Evolutionary conservation across 805 yeast species (phyloP), one percentile per base, ranked within the genome.

Genomic region (Jamesozyma gamospora): DNA sequence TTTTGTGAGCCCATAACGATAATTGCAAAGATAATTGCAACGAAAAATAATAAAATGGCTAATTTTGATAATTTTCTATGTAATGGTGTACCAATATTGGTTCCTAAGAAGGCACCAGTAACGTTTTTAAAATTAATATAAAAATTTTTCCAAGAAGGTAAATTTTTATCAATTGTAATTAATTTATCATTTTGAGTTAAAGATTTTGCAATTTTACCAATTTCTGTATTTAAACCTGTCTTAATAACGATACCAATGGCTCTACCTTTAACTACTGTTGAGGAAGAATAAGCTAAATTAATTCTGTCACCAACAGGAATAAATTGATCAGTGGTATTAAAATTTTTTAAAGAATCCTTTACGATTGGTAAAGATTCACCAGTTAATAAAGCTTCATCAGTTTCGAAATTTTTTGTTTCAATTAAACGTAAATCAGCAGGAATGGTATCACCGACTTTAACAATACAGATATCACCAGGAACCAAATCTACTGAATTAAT

Each of bases 181-280:
- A 55, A 35, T n/a, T 51, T 46, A 14, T 42, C 49, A 11, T 46
- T 37, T 17, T 49, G 49, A 26, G 53, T 52, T 47, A 92, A 70
- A 2, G 96, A 87, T 15, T 90, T 96, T 0, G 96, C 87, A 46
- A 92, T 86, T 60, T 88, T 71, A 37, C 99, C 99, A 62, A 92
- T 87, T 45, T 92, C 97, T 1, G 98, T 88, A 48, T 79, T 75
- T 32, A 74, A 65, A 26, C 94, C 95, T 1, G 96, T 92, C n/a
- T 87, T 95, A 30, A 90, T 72, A 18, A 92, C 97, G 32, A 92
- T 71, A 45, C 98, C 98, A 0, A 80, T 50, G 3, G 96, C 98
- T 53, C 84, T 85, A 25, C 98, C 98, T 55, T 86, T 92, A 49
- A 95, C 78, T 8, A 92, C 97, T 47, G 92, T 71, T 2, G 98